These are phyloP conservation scores for Fusarium sp. DNA, from an alignment of 2,329 filamentous ascomycete genomes.

Conservation along the genomic window DNA sequence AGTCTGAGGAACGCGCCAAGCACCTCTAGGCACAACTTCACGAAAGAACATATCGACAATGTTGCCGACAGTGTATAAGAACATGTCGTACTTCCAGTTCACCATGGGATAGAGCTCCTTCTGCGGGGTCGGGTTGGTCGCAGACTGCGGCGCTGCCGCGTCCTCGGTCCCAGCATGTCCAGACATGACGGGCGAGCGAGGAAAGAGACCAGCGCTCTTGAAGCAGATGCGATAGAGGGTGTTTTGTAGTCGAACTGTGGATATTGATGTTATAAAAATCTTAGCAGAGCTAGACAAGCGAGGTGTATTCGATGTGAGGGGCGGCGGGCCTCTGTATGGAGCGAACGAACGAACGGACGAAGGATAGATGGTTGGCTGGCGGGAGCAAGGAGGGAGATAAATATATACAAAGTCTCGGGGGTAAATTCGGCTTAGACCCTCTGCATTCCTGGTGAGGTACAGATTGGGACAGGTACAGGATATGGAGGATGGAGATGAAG, in stretches of 20 bases:
- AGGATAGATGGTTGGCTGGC: neutral
- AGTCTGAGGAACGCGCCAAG: conserved; percentile 91
- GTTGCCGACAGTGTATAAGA: conserved; percentile 82
- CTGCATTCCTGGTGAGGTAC: conserved; percentile 16
- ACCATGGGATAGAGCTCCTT: conserved; percentile 78
- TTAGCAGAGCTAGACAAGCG: conserved; percentile 27
- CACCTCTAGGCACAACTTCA: conserved; percentile 93
- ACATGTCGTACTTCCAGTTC: conserved; percentile 81
- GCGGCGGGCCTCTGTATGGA: conserved; percentile 24
- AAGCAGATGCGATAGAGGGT: neutral
- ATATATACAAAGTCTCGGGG: conserved; percentile 23
- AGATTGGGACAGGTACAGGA: conserved; percentile 5
- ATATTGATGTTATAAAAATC: conserved; percentile 24
- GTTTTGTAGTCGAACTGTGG: conserved; percentile 13
- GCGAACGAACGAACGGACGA: neutral
- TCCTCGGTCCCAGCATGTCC: conserved; percentile 42
- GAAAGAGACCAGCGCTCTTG: conserved; percentile 25
- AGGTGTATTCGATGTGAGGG: conserved; percentile 26
- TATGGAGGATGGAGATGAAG: conserved; percentile 3
- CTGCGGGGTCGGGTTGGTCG: conserved; percentile 44
- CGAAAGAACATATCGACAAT: conserved; percentile 97
- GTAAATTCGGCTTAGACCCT: conserved; percentile 10
- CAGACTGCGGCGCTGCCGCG: conserved; percentile 45
- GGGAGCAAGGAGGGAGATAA: neutral
- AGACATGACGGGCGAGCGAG: conserved; percentile 38